Evolutionary conservation across 1,284 basidiomycete genomes (phyloP).

Genomic region (Mycosarcoma maydis): DNA sequence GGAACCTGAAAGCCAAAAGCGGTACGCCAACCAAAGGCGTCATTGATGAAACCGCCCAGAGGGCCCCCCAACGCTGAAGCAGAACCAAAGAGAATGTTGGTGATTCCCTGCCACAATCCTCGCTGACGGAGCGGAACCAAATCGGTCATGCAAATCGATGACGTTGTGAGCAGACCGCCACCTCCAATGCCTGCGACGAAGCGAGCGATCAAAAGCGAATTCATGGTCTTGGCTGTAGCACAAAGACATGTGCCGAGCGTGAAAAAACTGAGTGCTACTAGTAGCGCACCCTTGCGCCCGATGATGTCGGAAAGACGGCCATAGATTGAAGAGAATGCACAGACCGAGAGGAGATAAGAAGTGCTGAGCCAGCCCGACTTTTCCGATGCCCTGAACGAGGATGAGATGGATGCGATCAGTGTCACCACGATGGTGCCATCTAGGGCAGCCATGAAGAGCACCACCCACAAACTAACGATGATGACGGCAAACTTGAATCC

Average conservation of each 20-base stretch:
- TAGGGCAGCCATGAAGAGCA: constrained; percentile 59
- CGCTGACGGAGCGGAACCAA: constrained; percentile 68
- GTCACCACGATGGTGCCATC: constrained; percentile 65
- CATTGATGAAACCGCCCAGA: constrained; percentile 56
- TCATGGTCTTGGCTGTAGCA: constrained; percentile 53
- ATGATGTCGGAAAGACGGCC: constrained; percentile 63
- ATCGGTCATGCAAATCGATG: constrained; percentile 69
- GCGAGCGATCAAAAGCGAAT: constrained; percentile 60
- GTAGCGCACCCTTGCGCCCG: constrained; percentile 60
- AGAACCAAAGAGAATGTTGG: constrained; percentile 63
- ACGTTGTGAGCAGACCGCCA: constrained; percentile 68
- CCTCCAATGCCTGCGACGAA: constrained; percentile 69
- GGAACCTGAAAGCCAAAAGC: constrained; percentile 67
- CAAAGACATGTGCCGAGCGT: constrained; percentile 60
- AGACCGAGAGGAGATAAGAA: constrained; percentile 63
- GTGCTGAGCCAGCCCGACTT: constrained; percentile 63
- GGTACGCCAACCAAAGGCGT: constrained; percentile 55
- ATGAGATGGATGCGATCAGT: constrained; percentile 59
- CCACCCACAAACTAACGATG: constrained; percentile 61
- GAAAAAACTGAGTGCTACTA: constrained; percentile 61
- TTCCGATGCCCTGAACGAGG: constrained; percentile 62
- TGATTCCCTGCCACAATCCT: constrained; percentile 68
- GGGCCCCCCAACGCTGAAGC: constrained; percentile 66
- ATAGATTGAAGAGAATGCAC: constrained; percentile 64
- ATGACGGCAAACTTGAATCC: constrained; percentile 56